These are phyloP conservation scores for Amphirosellinia nigrospora DNA, from an alignment of 495 filamentous ascomycete species.

Conservation along the genomic window DNA sequence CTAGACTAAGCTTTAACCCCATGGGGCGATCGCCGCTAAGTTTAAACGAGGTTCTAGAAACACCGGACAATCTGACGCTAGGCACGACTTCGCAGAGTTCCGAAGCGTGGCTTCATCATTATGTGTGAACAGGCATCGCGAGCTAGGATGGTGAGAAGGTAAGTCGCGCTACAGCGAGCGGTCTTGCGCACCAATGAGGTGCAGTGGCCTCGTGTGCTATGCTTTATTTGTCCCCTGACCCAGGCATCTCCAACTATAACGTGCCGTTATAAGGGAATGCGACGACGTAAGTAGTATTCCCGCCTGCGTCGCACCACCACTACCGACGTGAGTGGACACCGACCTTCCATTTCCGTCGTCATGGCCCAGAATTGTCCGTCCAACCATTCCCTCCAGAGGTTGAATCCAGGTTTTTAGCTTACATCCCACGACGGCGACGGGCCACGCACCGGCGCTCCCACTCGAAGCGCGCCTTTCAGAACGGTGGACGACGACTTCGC, in stretches of 20 bases:
- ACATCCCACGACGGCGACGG: background rate
- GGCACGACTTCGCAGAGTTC: background rate
- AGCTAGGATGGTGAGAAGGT: background rate
- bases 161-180: background rate
- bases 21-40: conserved; percentile 1
- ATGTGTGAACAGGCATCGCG: background rate
- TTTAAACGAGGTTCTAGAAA: background rate
- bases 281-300: background rate
- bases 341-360: conserved; percentile 21
- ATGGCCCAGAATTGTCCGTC: conserved; percentile 16
- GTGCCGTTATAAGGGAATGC: background rate
- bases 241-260: background rate
- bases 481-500: background rate
- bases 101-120: background rate
- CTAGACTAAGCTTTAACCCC: background rate
- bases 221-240: background rate
- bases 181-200: conserved; percentile 1
- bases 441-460: background rate
- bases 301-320: conserved; percentile 2
- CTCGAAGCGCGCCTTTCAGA: conserved; percentile 4
- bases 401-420: background rate
- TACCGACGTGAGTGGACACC: background rate
- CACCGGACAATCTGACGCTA: background rate
- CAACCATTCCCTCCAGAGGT: conserved; percentile 7
- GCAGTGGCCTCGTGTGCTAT: background rate